phyloP scores from a whole-genome alignment of 441 rosid genomes.

The Erodium texanum region DNA sequence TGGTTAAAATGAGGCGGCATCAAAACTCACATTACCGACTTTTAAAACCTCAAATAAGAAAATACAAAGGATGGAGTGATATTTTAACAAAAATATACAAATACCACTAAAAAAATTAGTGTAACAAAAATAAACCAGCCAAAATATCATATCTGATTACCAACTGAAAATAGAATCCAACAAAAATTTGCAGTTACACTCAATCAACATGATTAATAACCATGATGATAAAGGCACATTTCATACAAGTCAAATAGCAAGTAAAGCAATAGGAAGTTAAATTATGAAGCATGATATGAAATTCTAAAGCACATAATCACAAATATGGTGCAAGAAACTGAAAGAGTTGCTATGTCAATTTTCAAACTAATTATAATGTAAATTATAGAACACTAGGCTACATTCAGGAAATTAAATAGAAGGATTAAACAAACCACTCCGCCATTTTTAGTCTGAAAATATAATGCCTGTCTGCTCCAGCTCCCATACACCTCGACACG shows the following conservation, averaged over 20 bases:
- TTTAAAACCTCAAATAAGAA: background rate
- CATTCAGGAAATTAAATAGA: constrained; percentile 11
- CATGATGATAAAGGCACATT: background rate
- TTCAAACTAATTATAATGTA: background rate
- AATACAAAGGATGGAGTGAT: background rate
- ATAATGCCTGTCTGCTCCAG: constrained; percentile 52
- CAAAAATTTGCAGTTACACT: background rate
- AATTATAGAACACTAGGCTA: background rate
- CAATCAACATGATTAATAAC: background rate
- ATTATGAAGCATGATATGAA: background rate
- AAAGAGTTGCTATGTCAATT: background rate
- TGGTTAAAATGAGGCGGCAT: background rate
- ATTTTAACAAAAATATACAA: background rate
- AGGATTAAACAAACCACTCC: constrained; percentile 57
- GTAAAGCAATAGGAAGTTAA: constrained; percentile 1
- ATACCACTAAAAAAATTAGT: background rate
- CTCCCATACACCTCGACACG: constrained; percentile 58
- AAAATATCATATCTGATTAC: background rate
- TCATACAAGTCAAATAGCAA: background rate
- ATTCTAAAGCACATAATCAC: background rate
- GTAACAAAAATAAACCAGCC: background rate
- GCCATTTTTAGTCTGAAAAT: constrained; percentile 52
- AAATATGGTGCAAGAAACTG: background rate
- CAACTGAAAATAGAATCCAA: background rate
- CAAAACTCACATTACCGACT: background rate